These are phyloP conservation scores for Fistulifera pelliculosa DNA, from an alignment of 108 stramenopile species.

Conservation along the genomic window DNA sequence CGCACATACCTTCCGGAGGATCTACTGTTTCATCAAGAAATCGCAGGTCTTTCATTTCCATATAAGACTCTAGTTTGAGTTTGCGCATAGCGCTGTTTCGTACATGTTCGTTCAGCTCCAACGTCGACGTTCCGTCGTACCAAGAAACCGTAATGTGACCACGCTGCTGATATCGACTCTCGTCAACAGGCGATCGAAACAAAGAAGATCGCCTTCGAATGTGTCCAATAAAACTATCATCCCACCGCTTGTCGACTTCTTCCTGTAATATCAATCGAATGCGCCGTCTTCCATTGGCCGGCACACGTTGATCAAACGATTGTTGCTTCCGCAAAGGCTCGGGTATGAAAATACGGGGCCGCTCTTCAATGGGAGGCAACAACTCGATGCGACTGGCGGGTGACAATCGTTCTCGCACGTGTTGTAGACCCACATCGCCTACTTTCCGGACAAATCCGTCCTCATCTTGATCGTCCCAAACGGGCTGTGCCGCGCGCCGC, in stretches of 20 bases:
- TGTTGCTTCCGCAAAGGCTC: not conserved
- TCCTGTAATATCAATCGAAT: constrained; percentile 6
- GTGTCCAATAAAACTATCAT: constrained; percentile 2
- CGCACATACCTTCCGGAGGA: constrained; percentile 62
- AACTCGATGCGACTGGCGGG: too few species aligned
- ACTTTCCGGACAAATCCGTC: too few species aligned
- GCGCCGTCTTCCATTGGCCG: not conserved
- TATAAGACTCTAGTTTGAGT: constrained; percentile 22
- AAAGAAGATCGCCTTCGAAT: not conserved
- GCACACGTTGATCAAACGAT: not conserved
- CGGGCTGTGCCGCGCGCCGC: too few species aligned
- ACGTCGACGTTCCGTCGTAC: constrained; percentile 69
- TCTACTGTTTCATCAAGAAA: constrained; percentile 54
- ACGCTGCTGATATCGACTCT: constrained; percentile 5
- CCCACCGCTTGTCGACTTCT: constrained; percentile 1
- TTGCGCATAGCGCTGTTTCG: constrained; percentile 50
- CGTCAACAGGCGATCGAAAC: not conserved
- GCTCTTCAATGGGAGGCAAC: too few species aligned
- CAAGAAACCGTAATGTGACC: constrained; percentile 66
- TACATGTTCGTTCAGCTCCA: constrained; percentile 70
- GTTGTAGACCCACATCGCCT: too few species aligned
- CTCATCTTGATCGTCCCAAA: too few species aligned
- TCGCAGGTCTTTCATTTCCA: constrained; percentile 43
- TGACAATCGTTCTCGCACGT: too few species aligned
- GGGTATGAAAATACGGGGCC: not conserved